Percentiles rank a stretch among this genome's conserved stretches.
phyloP scores from a whole-genome alignment of 495 filamentous ascomycete species.

The Neurospora sublineolata region DNA sequence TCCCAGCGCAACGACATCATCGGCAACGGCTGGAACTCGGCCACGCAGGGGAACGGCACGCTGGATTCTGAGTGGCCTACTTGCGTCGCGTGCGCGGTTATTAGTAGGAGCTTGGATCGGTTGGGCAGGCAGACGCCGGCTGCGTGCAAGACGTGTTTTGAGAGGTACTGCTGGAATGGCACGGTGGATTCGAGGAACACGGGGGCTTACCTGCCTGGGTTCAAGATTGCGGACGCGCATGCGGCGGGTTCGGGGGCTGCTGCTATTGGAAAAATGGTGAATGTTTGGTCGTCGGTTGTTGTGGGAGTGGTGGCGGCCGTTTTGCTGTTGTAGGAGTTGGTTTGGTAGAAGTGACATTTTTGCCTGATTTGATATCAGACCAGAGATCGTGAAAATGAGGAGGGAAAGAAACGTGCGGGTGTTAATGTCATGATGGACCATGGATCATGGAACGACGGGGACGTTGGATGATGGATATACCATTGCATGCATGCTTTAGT shows the following conservation, averaged over 20 bases:
- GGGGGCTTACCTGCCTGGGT: conserved; percentile 22
- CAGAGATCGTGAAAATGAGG: neutral
- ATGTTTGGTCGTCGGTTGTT: neutral
- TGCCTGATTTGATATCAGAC: neutral
- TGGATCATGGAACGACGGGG: neutral
- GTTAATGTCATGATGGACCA: neutral
- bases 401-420: neutral
- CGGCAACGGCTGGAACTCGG: conserved; percentile 70
- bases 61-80: conserved; percentile 58
- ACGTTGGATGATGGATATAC: neutral
- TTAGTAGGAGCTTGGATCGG: conserved; percentile 60
- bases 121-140: conserved; percentile 52
- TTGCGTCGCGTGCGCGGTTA: conserved; percentile 82
- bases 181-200: conserved; percentile 35
- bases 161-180: conserved; percentile 81
- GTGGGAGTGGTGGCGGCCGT: conserved; percentile 3
- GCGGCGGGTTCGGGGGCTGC: neutral
- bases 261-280: neutral
- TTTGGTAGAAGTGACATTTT: no score
- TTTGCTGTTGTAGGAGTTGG: neutral
- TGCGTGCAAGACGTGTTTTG: conserved; percentile 64
- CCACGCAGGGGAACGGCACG: conserved; percentile 71
- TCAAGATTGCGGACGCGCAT: conserved; percentile 16
- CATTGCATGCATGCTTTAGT: neutral
- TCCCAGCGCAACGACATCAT: conserved; percentile 64